phyloP scores from a whole-genome alignment of 768 basidiomycete species.

The Candolleomyces aberdarensis region DNA sequence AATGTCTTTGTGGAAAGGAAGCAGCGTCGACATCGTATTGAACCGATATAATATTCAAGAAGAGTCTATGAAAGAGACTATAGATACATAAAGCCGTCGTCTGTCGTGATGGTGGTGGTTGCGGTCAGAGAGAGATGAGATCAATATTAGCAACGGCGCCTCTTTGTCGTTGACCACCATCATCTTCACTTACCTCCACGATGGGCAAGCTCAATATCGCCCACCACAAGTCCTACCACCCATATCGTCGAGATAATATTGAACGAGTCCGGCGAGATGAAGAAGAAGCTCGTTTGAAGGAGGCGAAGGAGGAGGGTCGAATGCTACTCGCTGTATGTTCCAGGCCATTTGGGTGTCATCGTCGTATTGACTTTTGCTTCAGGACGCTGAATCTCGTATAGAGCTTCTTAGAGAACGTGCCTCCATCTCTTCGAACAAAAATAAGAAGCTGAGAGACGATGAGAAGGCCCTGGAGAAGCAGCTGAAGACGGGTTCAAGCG shows the following conservation, averaged over 20 bases:
- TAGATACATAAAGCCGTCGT: background rate
- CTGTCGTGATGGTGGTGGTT: background rate
- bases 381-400: slow-evolving; percentile 83
- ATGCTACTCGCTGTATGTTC: slow-evolving; percentile 66
- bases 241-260: slow-evolving; percentile 82
- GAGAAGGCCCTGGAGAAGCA: slow-evolving; percentile 30
- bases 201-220: slow-evolving; percentile 91
- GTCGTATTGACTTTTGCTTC: slow-evolving; percentile 14
- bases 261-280: slow-evolving; percentile 79
- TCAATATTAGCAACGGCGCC: background rate
- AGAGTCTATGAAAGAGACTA: background rate
- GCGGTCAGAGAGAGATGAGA: background rate
- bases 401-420: slow-evolving; percentile 60
- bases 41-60: background rate
- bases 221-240: slow-evolving; percentile 90
- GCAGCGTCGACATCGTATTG: slow-evolving; percentile 41
- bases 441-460: slow-evolving; percentile 33
- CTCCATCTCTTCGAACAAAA: slow-evolving; percentile 32
- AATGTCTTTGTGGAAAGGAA: slow-evolving; percentile 68
- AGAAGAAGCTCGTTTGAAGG: slow-evolving; percentile 67
- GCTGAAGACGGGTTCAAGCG: slow-evolving; percentile 17
- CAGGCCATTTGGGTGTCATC: background rate
- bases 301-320: slow-evolving; percentile 66
- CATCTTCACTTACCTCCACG: slow-evolving; percentile 6
- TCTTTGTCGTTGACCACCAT: background rate